These are phyloP conservation scores for Exophiala oligosperma DNA, from an alignment of 2,329 filamentous ascomycete species.

Conservation along the genomic window DNA sequence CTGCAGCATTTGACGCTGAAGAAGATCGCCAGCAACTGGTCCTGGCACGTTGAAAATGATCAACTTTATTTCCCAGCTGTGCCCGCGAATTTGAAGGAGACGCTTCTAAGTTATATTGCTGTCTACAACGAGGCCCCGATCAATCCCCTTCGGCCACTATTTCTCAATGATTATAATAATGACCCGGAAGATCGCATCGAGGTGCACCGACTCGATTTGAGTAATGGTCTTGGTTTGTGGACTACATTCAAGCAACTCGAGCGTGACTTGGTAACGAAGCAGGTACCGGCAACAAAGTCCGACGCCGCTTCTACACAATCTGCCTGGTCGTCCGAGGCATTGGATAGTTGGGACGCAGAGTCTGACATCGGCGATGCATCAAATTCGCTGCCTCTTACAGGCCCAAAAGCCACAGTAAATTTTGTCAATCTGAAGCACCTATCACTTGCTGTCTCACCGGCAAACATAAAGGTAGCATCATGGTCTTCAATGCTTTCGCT, in stretches of 20 bases:
- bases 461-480: conserved; percentile 38
- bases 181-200: conserved; percentile 38
- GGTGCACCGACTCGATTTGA: conserved; percentile 54
- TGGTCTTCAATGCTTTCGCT: conserved; percentile 59
- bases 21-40: conserved; percentile 57
- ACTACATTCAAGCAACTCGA: conserved; percentile 51
- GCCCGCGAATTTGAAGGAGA: conserved; percentile 52
- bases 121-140: conserved; percentile 47
- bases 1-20: conserved; percentile 55
- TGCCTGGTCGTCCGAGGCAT: conserved; percentile 17
- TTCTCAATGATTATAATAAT: conserved; percentile 34
- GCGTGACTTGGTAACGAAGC: conserved; percentile 41
- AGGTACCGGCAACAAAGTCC: conserved; percentile 13
- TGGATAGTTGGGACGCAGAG: conserved; percentile 44
- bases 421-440: conserved; percentile 59
- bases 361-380: conserved; percentile 16
- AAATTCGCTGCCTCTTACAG: background rate
- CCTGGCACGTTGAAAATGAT: conserved; percentile 58
- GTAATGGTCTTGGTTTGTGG: conserved; percentile 49
- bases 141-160: conserved; percentile 52
- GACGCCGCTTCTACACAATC: background rate
- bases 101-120: conserved; percentile 58
- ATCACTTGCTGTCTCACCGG: conserved; percentile 55
- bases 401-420: conserved; percentile 14
- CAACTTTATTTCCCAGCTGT: conserved; percentile 54